These are phyloP conservation scores for Croton laevigatus DNA, from an alignment of 441 rosid genomes.

Conservation along the genomic window DNA sequence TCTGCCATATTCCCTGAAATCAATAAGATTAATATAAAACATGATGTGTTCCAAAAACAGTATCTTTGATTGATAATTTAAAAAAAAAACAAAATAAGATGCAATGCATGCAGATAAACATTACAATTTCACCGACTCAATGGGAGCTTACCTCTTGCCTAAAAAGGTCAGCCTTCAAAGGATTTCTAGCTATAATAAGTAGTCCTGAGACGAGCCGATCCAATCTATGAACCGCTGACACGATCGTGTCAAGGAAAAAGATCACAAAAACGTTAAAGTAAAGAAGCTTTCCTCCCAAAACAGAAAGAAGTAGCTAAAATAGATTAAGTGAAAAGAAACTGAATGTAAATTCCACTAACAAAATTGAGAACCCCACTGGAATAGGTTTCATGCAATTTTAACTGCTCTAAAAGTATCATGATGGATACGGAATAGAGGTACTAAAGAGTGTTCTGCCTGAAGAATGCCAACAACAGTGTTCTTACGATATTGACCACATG, in stretches of 20 bases:
- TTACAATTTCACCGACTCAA: background rate
- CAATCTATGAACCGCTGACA: conserved; percentile 70
- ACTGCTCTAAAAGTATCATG: background rate
- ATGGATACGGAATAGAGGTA: conserved; percentile 87
- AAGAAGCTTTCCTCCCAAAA: background rate
- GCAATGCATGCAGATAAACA: background rate
- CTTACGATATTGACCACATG: conserved; percentile 96
- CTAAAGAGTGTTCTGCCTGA: conserved; percentile 79
- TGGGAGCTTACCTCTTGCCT: conserved; percentile 66
- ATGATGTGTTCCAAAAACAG: background rate
- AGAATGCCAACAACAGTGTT: conserved; percentile 94
- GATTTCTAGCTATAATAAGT: conserved; percentile 85
- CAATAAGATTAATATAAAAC: background rate
- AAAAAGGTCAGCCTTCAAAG: conserved; percentile 76
- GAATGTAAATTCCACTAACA: background rate
- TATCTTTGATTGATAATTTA: background rate
- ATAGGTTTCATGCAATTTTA: background rate
- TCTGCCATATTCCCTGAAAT: background rate
- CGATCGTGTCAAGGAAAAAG: conserved; percentile 42
- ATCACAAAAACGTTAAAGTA: conserved; percentile 8
- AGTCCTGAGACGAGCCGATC: conserved; percentile 95
- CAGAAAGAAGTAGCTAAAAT: background rate
- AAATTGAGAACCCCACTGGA: conserved; percentile 10
- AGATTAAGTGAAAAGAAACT: conserved; percentile 3
- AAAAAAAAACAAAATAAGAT: background rate